A percentile compares a stretch with the other conserved stretches of the same genome.
These are phyloP conservation scores for Schizochytrium sp. DNA, from an alignment of 108 stramenopile genomes.

Conservation along the genomic window DNA sequence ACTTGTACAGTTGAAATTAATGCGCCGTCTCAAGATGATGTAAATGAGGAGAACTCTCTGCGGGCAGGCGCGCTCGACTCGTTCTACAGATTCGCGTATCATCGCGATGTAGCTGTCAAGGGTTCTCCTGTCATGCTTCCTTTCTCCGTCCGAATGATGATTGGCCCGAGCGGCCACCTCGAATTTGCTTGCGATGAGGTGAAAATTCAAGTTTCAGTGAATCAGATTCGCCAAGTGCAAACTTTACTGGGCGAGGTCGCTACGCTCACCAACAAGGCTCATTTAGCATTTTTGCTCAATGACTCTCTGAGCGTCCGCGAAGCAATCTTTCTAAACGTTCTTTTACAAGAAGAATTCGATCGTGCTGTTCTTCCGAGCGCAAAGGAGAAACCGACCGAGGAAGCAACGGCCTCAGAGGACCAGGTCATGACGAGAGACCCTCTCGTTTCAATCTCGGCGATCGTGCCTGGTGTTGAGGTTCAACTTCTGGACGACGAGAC, in stretches of 20 bases:
- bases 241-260: not conserved
- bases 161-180: not conserved
- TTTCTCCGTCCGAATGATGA: not conserved
- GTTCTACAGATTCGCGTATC: not conserved
- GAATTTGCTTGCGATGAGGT: not conserved
- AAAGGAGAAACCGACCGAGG: too few relatives aligned
- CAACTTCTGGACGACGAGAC: not conserved
- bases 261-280: not conserved
- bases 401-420: too few relatives aligned
- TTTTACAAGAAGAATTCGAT: not conserved
- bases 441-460: not conserved
- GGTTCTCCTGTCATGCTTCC: not conserved
- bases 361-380: too few relatives aligned
- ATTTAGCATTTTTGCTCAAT: not conserved
- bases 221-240: not conserved
- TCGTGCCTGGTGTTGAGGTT: not conserved
- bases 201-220: not conserved
- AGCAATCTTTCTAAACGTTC: not conserved
- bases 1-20: not conserved
- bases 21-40: not conserved
- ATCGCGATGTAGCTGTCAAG: not conserved
- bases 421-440: too few relatives aligned
- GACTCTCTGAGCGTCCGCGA: not conserved
- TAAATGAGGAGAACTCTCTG: too few relatives aligned
- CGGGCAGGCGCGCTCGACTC: not conserved